Conservation (phyloP, 495 filamentous ascomycete species). For the Penicillium cataractarum region DNA sequence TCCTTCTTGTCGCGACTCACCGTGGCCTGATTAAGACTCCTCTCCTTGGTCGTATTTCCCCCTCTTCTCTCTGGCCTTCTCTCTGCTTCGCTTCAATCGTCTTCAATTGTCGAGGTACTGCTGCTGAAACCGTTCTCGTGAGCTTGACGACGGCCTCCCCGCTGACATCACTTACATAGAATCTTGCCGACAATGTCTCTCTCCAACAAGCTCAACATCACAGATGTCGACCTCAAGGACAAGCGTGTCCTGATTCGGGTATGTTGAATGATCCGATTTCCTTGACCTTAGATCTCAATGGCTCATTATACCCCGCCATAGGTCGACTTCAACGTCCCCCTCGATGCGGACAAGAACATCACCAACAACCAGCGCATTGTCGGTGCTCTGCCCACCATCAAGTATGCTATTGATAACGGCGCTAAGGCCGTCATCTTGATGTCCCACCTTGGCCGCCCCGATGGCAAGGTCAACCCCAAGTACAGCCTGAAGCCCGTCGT, state of each 20-base stretch:
- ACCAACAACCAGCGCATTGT: constrained; percentile 99
- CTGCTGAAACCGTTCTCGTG: neutral
- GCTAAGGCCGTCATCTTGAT: constrained; percentile 96
- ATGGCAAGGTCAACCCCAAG: constrained; percentile 86
- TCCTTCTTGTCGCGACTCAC: constrained; percentile 33
- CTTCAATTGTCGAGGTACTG: constrained; percentile 20
- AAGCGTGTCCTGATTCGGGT: constrained; percentile 98
- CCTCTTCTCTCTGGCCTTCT: constrained; percentile 2
- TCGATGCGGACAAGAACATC: constrained; percentile 86
- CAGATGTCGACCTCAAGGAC: constrained; percentile 93
- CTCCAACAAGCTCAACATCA: constrained; percentile 95
- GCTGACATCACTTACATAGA: constrained; percentile 27
- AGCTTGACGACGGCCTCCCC: neutral
- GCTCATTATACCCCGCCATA: constrained; percentile 40
- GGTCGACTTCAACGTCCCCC: constrained; percentile 99
- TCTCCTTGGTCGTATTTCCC: constrained; percentile 2
- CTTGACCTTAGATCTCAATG: constrained; percentile 2
- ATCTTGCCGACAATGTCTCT: constrained; percentile 78
- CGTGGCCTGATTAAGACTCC: constrained; percentile 32
- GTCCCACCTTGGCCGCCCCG: constrained; percentile 96
- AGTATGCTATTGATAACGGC: constrained; percentile 91
- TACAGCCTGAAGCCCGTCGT: constrained; percentile 94
- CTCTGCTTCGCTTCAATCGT: constrained; percentile 15
- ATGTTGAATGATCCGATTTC: constrained; percentile 42
- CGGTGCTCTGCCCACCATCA: constrained; percentile 96